Evolutionary conservation across 2,329 filamentous ascomycete genomes (phyloP), one percentile per base, ranked within the genome.

Genomic region (Fusarium anguioides): DNA sequence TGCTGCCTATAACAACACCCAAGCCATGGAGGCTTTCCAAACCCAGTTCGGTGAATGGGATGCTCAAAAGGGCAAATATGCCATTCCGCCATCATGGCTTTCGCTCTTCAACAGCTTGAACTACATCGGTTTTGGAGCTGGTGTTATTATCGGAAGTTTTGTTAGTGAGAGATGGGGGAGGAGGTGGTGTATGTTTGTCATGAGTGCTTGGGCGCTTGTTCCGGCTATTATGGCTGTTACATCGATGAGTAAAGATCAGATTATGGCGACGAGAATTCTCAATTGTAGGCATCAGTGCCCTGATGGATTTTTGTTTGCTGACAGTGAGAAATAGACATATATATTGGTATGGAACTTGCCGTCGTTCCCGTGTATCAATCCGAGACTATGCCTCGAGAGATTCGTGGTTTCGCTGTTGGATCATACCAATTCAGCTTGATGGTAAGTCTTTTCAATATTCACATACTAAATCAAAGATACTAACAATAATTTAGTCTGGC

Each of bases 31-130:
- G 8, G 51, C 75, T 2, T 80, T 78, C 41, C 70, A 71, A 4
- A 66, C 62, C 27, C 72, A 77, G n/a, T 80, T 80, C 40, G 78
- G 78, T 0, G 60, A 68, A 2, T 75, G 66, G 24, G 57, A 78
- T 33, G 61, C 40, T 59, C 49, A 29, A 18, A 67, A 54, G 3
- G 64, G 68, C 4, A 49, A 60, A 4, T 80, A 75, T 42, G 62
- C 52, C 1, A 63, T 80, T 6, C 66, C 72, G 5, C 64, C 78
- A 1, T 75, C 61, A 5, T 80, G 72, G 71, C 54, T 77, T 4
- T 78, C 78, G 1, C 62, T 80, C 1, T 76, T 80, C 42, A 78
- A 78, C 59, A 77, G 76, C 18, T 44, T 79, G 31, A 76, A 76
- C 29, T 78, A 75, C 24, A 74, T 77, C 26, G 77, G 76, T 1